Base-by-base conservation (phyloP, 257 asterid species). In the Solanum medicagineum region DNA sequence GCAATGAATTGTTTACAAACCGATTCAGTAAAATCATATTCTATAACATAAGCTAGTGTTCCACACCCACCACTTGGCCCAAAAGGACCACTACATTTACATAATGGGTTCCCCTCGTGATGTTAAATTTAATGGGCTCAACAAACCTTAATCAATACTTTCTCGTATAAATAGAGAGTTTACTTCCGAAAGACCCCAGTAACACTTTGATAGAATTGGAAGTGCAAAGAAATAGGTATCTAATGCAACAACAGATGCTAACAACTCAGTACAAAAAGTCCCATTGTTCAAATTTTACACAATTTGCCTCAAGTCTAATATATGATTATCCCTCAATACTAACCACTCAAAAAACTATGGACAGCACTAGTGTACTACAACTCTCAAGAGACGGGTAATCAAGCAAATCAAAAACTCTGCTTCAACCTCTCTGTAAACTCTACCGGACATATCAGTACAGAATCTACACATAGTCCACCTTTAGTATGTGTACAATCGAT, bases 401-500 rank as follows among this genome's bases (percentile, higher is more conserved):
- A 77, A 69, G 83, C 83, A 77, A 82, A 82, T 82, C 77, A 59
- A 82, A 82, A 82, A 82, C 55, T 29, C 15, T 82, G 92, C 92
- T 88, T 92, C 32, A 94, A 90, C 94, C 95, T 90, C 92, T 90
- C 96, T 81, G 75, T 81, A 45, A 87, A 83, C 69, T 88, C 97
- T 4, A 90, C 79, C 49, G 98, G 99, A 88, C 83, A 91, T 86
- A 95, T 89, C n/a, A 87, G 26, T 24, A 93, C 98, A 44, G 99
- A 92, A 90, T 94, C 99, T 73, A 94, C 96, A 88, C 97, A 95
- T 20, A 95, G 92, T 1, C 99, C 99, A 65, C 99, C 99, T 87
- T 94, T 94, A 0, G 97, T 91, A 86, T 95, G 99, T 9, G 99
- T 95, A 89, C 99, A 95, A 85, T 95, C 99, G 49, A 95, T 95